A percentile compares a stretch with the other conserved stretches of the same genome.
These are phyloP conservation scores for Dactylellina sp. DNA, from an alignment of 2,329 filamentous ascomycete species.

Conservation along the genomic window DNA sequence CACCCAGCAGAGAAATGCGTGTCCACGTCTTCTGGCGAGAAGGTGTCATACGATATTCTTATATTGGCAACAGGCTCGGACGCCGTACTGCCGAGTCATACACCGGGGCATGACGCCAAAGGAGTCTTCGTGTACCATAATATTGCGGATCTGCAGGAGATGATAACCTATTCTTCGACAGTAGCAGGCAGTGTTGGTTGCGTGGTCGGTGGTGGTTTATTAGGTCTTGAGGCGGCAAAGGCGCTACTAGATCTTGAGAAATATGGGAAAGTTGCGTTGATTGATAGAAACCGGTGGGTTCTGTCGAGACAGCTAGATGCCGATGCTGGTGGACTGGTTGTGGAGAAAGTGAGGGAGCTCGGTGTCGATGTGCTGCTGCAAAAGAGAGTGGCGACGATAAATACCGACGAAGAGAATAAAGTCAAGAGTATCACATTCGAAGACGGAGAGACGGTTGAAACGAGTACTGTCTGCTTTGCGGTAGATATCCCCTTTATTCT, in stretches of 20 bases:
- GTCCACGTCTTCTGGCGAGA: slow-evolving; percentile 75
- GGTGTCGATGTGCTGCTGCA: slow-evolving; percentile 83
- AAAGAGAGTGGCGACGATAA: slow-evolving; percentile 78
- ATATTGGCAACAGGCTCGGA: slow-evolving; percentile 89
- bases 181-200: slow-evolving; percentile 77
- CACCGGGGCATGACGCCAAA: slow-evolving; percentile 80
- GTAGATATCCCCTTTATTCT: slow-evolving; percentile 62
- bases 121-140: slow-evolving; percentile 92
- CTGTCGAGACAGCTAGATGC: slow-evolving; percentile 83
- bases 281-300: slow-evolving; percentile 86
- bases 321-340: slow-evolving; percentile 83
- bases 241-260: slow-evolving; percentile 87
- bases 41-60: slow-evolving; percentile 80
- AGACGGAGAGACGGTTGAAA: slow-evolving; percentile 80
- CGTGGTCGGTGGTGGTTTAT: slow-evolving; percentile 84
- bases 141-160: slow-evolving; percentile 80
- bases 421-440: slow-evolving; percentile 82
- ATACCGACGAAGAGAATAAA: slow-evolving; percentile 74
- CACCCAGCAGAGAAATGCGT: slow-evolving; percentile 74
- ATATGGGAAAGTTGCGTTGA: slow-evolving; percentile 78
- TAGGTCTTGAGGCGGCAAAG: slow-evolving; percentile 89
- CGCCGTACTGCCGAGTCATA: slow-evolving; percentile 78
- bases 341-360: slow-evolving; percentile 81
- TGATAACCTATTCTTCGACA: slow-evolving; percentile 78
- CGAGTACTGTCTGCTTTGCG: slow-evolving; percentile 86